A percentile compares a stretch with the other conserved stretches of the same genome.
phyloP scores from a whole-genome alignment of 1,284 basidiomycete species.

The Cutaneotrichosporon sp. region DNA sequence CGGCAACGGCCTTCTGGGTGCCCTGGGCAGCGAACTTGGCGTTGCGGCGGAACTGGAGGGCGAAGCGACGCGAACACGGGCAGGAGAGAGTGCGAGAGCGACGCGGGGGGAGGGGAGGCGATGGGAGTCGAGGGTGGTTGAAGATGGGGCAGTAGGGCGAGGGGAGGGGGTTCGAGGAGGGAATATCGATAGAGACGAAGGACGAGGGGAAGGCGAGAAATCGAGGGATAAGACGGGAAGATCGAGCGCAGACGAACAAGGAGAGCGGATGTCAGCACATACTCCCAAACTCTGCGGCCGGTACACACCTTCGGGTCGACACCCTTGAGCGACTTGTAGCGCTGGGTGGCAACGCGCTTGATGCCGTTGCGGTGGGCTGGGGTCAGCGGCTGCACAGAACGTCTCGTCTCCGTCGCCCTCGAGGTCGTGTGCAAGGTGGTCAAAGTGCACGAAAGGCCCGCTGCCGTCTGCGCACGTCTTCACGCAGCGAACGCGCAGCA shows the following conservation, averaged over 20 bases:
- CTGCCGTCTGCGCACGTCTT: too few species aligned
- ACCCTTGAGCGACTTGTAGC: constrained; percentile 86
- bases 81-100: too few species aligned
- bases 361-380: constrained; percentile 95
- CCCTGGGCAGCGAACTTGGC: constrained; percentile 54
- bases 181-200: too few species aligned
- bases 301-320: constrained; percentile 59
- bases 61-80: too few species aligned
- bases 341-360: constrained; percentile 73
- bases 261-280: constrained; percentile 5
- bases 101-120: too few species aligned
- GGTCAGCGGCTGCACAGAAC: background rate
- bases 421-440: too few species aligned
- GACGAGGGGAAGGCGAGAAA: too few species aligned
- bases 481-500: background rate
- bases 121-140: too few species aligned
- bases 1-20: constrained; percentile 52
- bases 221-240: background rate
- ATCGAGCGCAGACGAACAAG: background rate
- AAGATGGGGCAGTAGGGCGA: too few species aligned
- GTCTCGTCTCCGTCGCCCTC: background rate
- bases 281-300: too few species aligned
- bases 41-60: constrained; percentile 55
- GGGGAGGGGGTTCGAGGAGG: background rate
- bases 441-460: too few species aligned